Percentiles rank a stretch among this genome's conserved stretches.
phyloP scores from a whole-genome alignment of 2,329 filamentous ascomycete genomes.

The Xylaria digitata region DNA sequence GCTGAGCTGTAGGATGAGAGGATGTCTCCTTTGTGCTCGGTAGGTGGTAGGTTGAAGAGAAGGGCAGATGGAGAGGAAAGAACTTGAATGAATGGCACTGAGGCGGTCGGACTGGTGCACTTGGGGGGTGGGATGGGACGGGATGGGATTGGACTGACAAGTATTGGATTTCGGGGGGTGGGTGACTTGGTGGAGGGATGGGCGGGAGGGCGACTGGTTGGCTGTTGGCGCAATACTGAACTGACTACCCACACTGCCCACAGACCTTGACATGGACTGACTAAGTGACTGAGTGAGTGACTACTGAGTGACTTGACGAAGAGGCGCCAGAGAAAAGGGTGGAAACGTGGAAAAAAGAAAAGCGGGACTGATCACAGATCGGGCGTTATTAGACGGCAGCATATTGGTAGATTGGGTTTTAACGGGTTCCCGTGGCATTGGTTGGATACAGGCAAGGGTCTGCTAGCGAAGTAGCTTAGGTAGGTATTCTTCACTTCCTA shows the following conservation, averaged over 20 bases:
- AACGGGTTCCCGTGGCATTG: constrained; percentile 10
- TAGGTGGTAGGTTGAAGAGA: constrained; percentile 24
- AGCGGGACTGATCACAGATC: constrained; percentile 32
- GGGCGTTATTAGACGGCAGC: constrained; percentile 29
- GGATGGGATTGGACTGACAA: constrained; percentile 35
- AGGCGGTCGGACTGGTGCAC: constrained; percentile 33
- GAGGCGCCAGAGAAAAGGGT: constrained; percentile 30
- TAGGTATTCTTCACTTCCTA: no score
- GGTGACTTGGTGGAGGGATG: constrained; percentile 29
- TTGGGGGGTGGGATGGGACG: constrained; percentile 33
- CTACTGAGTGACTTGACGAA: no score
- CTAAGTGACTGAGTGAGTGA: no score
- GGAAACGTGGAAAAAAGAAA: constrained; percentile 35
- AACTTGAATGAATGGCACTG: constrained; percentile 26
- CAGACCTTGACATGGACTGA: constrained; percentile 28
- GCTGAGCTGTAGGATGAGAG: constrained; percentile 13
- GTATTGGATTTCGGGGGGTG: constrained; percentile 34
- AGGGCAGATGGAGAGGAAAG: constrained; percentile 31
- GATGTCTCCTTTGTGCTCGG: constrained; percentile 28
- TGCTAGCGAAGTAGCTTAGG: not conserved
- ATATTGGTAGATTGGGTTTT: constrained; percentile 25
- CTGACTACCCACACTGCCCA: constrained; percentile 20
- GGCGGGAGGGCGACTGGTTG: constrained; percentile 33
- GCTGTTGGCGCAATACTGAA: constrained; percentile 33
- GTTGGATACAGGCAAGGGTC: constrained; percentile 9